Base-by-base conservation (phyloP, 441 rosid genomes). In the Erodium chrysanthum region DNA sequence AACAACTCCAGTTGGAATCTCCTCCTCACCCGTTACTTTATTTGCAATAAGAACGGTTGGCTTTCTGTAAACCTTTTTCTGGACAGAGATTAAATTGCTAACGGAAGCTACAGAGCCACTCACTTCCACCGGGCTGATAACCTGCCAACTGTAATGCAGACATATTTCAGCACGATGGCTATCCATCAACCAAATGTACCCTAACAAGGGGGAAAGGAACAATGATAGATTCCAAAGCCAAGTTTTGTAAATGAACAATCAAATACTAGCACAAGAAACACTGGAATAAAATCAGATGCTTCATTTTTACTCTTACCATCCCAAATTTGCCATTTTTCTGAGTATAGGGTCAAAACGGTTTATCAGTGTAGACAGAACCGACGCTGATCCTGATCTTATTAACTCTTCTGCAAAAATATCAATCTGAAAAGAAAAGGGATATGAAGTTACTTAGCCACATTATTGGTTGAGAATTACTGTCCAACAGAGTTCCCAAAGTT, bases 121-220 rank as follows among this genome's bases (percentile, higher is more conserved):
- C 70, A 79, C 97, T 83, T 90, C 97, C 46, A 82, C 83, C 6
- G 92, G 88, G 80, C 95, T 88, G 75, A 90, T 84, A 74, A 90
- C 82, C 84, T 90, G 95, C 95, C 97, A 90, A 76, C 97, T 86
- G 76, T 71, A 40, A 40, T 65, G 68, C 72, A 78, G 72, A 70
- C 58, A 54, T 74, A 70, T 35, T 68, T 65, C 7, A 66, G 59
- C 23, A 68, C 62, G 72, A 64, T 46, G 12, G 65, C 67, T 11
- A 14, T 15, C 58, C 42, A 64, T 58, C 31, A 58, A 58, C 29
- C 31, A 23, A 23, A 58, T 23, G 9, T 23, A 58, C 23, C 21
- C 2, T 6, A 22, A 58, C 22, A 58, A 8, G 2, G 2, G 31
- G 63, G 3, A 22, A 54, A 58, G 31, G 62, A 58, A 58, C 31